Evolutionary conservation across 2,329 filamentous ascomycete genomes (phyloP), one percentile per base, ranked within the genome.

Genomic region (Xylaria sp.): DNA sequence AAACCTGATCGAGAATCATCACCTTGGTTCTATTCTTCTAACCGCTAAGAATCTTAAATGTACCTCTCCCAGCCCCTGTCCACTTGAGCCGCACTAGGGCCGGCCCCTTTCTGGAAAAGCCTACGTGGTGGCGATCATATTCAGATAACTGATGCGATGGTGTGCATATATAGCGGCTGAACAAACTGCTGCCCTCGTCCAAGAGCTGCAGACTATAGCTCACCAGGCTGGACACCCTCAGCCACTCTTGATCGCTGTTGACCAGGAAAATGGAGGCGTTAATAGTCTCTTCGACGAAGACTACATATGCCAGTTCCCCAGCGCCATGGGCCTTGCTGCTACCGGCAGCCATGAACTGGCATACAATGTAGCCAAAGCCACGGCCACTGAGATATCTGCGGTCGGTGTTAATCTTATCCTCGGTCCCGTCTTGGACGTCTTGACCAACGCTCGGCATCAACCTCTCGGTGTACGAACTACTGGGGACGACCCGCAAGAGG

Each of bases 251-350:
- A 98, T 99, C 75, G 94, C 92, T 48, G 84, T 98, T 46, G 96
- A 98, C 78, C 96, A 99, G 79, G 96, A 99, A 80, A 98, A 99
- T 89, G 96, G 96, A 72, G 94, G 95, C 2, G 95, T 98, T 80
- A 98, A 98, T 83, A 97, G 94, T 81, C 87, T 98, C 2, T 98
- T 97, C 77, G 95, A 98, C 79, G 94, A 97, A 75, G 93, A 96
- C 77, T 96, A 94, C 79, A 95, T 98, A 74, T 94, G 94, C 73
- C 96, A 98, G 79, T 99, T 97, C 75, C 96, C 96, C 9, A 97
- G 94, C 77, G 93, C 95, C 71, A 98, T 99, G 95, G 95, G 94
- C 13, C 87, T 98, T 70, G 94, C 95, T n/a, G 96, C 96, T 25
- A 94, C 94, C 4, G 94, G 94, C 28, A 94, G 91, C 12, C 91